Base-by-base conservation (phyloP, 106 monocot species). In the Posidonia australis region DNA sequence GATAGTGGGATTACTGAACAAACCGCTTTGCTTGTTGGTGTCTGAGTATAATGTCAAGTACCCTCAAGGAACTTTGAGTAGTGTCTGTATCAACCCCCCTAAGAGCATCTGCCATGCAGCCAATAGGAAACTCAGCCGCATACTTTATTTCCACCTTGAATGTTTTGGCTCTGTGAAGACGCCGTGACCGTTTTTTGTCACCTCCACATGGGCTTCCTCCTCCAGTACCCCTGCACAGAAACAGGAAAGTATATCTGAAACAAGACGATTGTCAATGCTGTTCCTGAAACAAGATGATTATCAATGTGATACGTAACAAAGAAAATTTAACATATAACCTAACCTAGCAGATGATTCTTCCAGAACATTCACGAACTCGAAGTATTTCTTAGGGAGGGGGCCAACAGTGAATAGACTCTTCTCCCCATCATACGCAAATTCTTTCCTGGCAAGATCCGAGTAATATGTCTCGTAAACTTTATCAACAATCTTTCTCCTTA, bases 351-450 rank as follows among this genome's bases (percentile, higher is more conserved):
- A 81, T 19, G 84, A 75, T 22, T 82, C 81, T 63, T 92, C 87
- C 58, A 92, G 44, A 0, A 82, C 28, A 12, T 87, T 84, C 18
- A 36, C 57, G 46, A 87, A 87, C 44, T 92, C 84, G n/a, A 76
- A 68, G 54, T 70, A 73, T 45, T 82, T 80, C 48, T 80, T 77
- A 21, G 84, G 84, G 24, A 92, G 73, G 49, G 81, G 44, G 6
- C 92, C 86, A 47, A 87, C 72, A 16, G 87, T 87, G 65, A 82
- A 87, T 42, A 92, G 70, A 29, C 70, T 74, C 60, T 80, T 92
- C 19, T 87, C 84, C 10, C 92, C 92, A 78, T 92, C 92, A 66
- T 82, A 87, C 20, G 77, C 86, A 80, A 87, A 80, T 0, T 77
- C 30, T 54, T 92, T 92, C 32, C 76, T 75, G 16, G 58, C 77